phyloP scores from a whole-genome alignment of 129 eudicot species.

The Tagetes erecta region DNA sequence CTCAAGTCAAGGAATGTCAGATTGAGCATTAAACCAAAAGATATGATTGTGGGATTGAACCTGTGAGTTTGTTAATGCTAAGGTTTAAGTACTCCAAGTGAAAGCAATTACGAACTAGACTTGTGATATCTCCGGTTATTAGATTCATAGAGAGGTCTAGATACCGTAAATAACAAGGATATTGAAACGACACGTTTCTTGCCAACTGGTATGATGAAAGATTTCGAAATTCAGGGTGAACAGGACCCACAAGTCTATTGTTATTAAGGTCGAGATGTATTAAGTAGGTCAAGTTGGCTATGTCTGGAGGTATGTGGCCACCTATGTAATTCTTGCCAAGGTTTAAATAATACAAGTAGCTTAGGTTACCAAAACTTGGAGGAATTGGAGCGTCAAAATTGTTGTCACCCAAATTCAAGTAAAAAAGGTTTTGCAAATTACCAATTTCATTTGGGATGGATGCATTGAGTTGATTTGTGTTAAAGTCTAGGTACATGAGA shows the following conservation, averaged over 20 bases:
- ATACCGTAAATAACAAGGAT: background rate
- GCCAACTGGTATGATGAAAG: slow-evolving; percentile 17
- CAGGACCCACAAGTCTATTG: background rate
- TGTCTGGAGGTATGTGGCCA: background rate
- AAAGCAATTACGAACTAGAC: too few relatives aligned
- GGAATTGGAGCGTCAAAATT: slow-evolving; percentile 20
- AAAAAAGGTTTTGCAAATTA: background rate
- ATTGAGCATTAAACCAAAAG: too few relatives aligned
- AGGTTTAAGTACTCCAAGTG: too few relatives aligned
- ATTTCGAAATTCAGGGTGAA: background rate
- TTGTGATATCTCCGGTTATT: too few relatives aligned
- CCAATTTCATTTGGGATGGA: slow-evolving; percentile 9
- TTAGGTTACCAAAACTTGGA: slow-evolving; percentile 5
- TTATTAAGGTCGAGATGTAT: slow-evolving; percentile 9
- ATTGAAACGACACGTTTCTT: background rate
- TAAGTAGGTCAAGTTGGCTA: background rate
- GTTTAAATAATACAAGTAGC: background rate
- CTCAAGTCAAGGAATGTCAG: too few relatives aligned
- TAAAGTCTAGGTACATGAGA: background rate
- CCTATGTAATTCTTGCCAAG: background rate
- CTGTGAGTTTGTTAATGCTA: too few relatives aligned
- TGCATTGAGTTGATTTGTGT: background rate
- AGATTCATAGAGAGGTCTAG: background rate
- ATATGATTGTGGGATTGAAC: too few relatives aligned
- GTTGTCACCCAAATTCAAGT: background rate